Evolutionary conservation across 1,284 basidiomycete genomes (phyloP).

Genomic region (Phylloporus sp.): DNA sequence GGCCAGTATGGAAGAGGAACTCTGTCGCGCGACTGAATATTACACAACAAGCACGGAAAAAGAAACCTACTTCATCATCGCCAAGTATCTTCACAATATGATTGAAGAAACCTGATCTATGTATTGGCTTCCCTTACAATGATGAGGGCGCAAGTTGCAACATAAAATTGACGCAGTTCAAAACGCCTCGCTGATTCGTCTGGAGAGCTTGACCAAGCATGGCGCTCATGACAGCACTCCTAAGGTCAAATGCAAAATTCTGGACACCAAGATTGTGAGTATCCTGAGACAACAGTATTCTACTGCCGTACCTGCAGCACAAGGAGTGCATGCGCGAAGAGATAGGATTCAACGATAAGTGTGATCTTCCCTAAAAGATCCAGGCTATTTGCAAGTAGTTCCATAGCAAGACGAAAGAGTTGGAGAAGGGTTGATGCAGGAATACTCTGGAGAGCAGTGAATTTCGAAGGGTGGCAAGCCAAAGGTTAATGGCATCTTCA

Average conservation of each 20-base stretch:
- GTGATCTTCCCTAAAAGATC: slow-evolving; percentile 78
- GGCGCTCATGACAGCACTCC: slow-evolving; percentile 59
- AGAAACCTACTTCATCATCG: slow-evolving; percentile 65
- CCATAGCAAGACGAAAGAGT: slow-evolving; percentile 72
- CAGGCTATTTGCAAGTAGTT: slow-evolving; percentile 72
- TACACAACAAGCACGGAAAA: slow-evolving; percentile 12
- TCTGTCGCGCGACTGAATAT: slow-evolving; percentile 46
- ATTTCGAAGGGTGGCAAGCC: slow-evolving; percentile 79
- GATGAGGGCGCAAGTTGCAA: slow-evolving; percentile 67
- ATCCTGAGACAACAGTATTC: not conserved
- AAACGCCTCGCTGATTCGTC: slow-evolving; percentile 66
- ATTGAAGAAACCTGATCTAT: slow-evolving; percentile 74
- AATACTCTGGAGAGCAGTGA: slow-evolving; percentile 56
- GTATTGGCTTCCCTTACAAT: slow-evolving; percentile 75
- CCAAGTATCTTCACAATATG: slow-evolving; percentile 63
- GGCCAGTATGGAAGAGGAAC: slow-evolving; percentile 61
- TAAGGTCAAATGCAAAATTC: slow-evolving; percentile 61
- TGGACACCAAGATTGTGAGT: slow-evolving; percentile 38
- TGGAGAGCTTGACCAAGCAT: slow-evolving; percentile 57
- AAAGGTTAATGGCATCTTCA: slow-evolving; percentile 79
- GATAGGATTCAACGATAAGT: slow-evolving; percentile 81
- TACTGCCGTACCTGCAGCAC: slow-evolving; percentile 68
- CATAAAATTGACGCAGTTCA: slow-evolving; percentile 62
- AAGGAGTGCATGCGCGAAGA: slow-evolving; percentile 73
- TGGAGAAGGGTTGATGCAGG: slow-evolving; percentile 68